These are phyloP conservation scores for Cicer bijugum DNA, from an alignment of 306 rosid genomes.

Conservation along the genomic window DNA sequence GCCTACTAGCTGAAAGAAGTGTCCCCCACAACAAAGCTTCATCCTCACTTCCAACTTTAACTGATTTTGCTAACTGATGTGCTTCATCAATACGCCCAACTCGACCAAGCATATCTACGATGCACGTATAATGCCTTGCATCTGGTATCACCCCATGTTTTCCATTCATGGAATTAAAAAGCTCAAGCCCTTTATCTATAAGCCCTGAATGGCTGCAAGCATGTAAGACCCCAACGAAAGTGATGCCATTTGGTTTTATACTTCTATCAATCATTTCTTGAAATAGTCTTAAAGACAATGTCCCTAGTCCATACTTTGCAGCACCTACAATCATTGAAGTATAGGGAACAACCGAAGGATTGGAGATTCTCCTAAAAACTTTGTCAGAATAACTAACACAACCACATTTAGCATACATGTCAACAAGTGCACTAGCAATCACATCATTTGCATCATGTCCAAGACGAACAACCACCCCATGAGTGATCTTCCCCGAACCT, in stretches of 20 bases:
- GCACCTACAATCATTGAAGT: slow-evolving; percentile 85
- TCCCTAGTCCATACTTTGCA: slow-evolving; percentile 86
- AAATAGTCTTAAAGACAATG: slow-evolving; percentile 63
- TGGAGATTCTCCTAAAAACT: slow-evolving; percentile 59
- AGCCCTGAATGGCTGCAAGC: slow-evolving; percentile 94
- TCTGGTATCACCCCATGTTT: slow-evolving; percentile 65
- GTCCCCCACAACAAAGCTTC: slow-evolving; percentile 78
- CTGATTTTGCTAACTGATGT: slow-evolving; percentile 65
- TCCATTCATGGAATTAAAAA: slow-evolving; percentile 62
- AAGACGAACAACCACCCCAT: slow-evolving; percentile 64
- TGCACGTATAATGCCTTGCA: slow-evolving; percentile 73
- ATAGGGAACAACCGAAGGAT: slow-evolving; percentile 68
- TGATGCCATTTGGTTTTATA: slow-evolving; percentile 69
- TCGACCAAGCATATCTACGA: slow-evolving; percentile 83
- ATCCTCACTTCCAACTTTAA: slow-evolving; percentile 52
- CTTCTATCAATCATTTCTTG: slow-evolving; percentile 69
- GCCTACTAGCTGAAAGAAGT: slow-evolving; percentile 83
- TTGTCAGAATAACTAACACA: slow-evolving; percentile 62
- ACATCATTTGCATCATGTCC: slow-evolving; percentile 60
- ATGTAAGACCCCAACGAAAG: slow-evolving; percentile 79
- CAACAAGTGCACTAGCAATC: slow-evolving; percentile 75
- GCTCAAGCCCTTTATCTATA: slow-evolving; percentile 68
- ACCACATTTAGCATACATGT: slow-evolving; percentile 94
- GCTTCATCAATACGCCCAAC: slow-evolving; percentile 72
- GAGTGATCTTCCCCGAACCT: slow-evolving; percentile 68